Base-by-base conservation (phyloP, 345 rosid genomes). In the Hypericum perforatum region DNA sequence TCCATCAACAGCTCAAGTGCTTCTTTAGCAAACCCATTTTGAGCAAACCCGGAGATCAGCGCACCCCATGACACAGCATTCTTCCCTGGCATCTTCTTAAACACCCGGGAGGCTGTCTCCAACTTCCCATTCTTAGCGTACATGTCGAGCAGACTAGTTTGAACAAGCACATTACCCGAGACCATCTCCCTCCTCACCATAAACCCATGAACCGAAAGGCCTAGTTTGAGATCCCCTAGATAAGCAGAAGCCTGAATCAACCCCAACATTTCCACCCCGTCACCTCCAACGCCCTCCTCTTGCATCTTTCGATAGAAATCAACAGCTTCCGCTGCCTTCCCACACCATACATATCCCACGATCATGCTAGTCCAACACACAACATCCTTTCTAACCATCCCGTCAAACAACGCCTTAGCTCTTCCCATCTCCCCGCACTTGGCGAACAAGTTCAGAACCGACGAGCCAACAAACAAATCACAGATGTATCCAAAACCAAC, bases 361-460 rank as follows among this genome's bases (percentile, higher is more conserved):
- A 84, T 70, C 78, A 84, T 77, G n/a, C 82, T 77, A 47, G 84
- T 77, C 88, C 94, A 88, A 60, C 77, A 71, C 37, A 88, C 68
- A 51, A 78, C 63, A 61, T 88, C 96, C 60, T 53, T 78, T 53
- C 69, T 82, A 40, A 40, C 55, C 86, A 80, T 75, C 71, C 63
- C 74, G 14, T 76, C 53, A 53, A 88, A 84, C 52, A 78, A 50
- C 61, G 52, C 36, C 61, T 62, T 70, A 0, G 94, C 96, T 59
- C 71, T 67, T 13, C 74, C 68, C 66, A 78, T 66, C 52, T 72
- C 68, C 43, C 83, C 80, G 43, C 65, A 72, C 62, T 82, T 88
- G 5, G 56, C 74, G 47, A 77, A 78, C 68, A 84, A 71, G 66
- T 88, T 88, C 72, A 88, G 65, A n/a, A 80, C 47, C 14, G 90